Evolutionary conservation across 768 basidiomycete genomes (phyloP).

Genomic region (Hysterangium stoloniferum): DNA sequence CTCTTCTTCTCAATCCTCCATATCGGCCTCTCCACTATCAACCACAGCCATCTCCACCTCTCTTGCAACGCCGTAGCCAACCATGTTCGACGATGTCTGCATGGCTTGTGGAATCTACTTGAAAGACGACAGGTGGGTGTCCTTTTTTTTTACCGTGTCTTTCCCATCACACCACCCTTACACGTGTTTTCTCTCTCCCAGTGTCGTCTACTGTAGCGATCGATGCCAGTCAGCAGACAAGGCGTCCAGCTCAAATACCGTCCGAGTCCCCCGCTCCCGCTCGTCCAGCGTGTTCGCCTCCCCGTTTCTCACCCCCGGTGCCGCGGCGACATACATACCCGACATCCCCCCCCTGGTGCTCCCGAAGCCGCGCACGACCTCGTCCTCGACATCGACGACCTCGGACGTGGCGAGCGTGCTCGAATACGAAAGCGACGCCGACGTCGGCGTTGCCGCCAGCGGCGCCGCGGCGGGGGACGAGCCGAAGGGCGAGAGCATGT

Average conservation of each 20-base stretch:
- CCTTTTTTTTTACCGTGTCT: slow-evolving; percentile 21
- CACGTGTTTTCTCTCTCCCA: slow-evolving; percentile 21
- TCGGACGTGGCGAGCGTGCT: slow-evolving; percentile 50
- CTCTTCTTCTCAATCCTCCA: too few species aligned
- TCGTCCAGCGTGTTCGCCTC: slow-evolving; percentile 58
- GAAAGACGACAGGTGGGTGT: slow-evolving; percentile 45
- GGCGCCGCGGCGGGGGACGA: slow-evolving; percentile 25
- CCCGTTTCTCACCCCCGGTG: slow-evolving; percentile 45
- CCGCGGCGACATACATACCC: slow-evolving; percentile 27
- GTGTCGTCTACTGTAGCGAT: slow-evolving; percentile 64
- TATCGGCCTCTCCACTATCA: too few species aligned
- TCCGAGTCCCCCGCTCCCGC: slow-evolving; percentile 53
- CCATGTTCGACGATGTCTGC: slow-evolving; percentile 77
- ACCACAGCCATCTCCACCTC: slow-evolving; percentile 12
- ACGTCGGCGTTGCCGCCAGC: slow-evolving; percentile 24
- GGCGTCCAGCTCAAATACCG: slow-evolving; percentile 17
- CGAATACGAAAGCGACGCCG: slow-evolving; percentile 60
- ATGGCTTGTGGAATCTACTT: slow-evolving; percentile 64
- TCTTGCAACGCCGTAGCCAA: slow-evolving; percentile 11
- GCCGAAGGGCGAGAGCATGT: background rate
- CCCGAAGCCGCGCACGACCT: slow-evolving; percentile 31
- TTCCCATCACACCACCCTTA: slow-evolving; percentile 13
- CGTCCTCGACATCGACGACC: slow-evolving; percentile 52
- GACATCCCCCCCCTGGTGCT: slow-evolving; percentile 11
- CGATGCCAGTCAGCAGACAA: slow-evolving; percentile 56